Conservation (phyloP, 164 flowering plant genomes). For the Sedum album region DNA sequence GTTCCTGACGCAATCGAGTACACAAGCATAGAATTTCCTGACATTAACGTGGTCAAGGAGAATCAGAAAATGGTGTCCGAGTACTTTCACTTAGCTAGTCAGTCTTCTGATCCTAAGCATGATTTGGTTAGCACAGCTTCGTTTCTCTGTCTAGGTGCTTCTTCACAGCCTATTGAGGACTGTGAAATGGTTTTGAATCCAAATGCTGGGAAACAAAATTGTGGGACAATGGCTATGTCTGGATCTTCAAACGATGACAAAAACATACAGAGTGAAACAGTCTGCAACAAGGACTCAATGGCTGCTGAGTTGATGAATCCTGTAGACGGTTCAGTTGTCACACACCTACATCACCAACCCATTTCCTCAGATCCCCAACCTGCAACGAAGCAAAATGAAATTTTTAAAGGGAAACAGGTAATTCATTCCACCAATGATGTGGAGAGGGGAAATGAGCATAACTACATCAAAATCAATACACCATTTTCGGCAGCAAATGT, state of each 20-base stretch:
- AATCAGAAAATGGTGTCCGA: conserved; percentile 71
- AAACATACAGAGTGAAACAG: conserved; percentile 40
- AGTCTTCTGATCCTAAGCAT: conserved; percentile 36
- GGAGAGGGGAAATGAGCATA: too few relatives aligned
- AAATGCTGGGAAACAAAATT: conserved; percentile 26
- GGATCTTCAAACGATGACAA: conserved; percentile 9
- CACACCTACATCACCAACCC: conserved; percentile 8
- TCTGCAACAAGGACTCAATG: conserved; percentile 29
- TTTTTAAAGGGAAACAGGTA: background rate
- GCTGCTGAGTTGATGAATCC: conserved; percentile 23
- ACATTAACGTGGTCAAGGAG: conserved; percentile 47
- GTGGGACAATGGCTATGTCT: conserved; percentile 32
- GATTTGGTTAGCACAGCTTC: conserved; percentile 27
- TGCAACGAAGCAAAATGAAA: background rate
- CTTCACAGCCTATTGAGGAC: conserved; percentile 35
- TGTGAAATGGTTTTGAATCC: conserved; percentile 48
- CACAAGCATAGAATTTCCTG: conserved; percentile 76
- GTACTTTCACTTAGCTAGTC: conserved; percentile 34
- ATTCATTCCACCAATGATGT: background rate
- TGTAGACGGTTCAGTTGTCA: conserved; percentile 17
- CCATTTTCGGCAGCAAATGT: conserved; percentile 38
- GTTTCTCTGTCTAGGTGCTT: conserved; percentile 60
- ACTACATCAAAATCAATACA: conserved; percentile 3
- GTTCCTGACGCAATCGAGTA: conserved; percentile 45
- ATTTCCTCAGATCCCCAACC: background rate